Percentiles rank a stretch among this genome's conserved stretches.
Evolutionary conservation across 345 rosid genomes (phyloP).

Genomic region (Cardamine occulta): DNA sequence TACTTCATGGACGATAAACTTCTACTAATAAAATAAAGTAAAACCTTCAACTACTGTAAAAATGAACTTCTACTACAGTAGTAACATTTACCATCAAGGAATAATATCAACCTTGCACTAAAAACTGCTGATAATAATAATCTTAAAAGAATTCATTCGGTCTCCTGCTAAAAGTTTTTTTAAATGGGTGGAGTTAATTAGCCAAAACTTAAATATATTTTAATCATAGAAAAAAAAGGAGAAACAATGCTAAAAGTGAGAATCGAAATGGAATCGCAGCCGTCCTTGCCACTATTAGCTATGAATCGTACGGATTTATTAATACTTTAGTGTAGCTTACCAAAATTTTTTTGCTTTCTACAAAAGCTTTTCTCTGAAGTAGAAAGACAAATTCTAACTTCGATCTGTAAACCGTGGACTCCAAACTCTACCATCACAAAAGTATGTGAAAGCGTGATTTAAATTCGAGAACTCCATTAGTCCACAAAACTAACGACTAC

Average conservation of each 20-base stretch:
- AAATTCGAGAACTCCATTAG: not conserved
- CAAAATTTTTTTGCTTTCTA: not conserved
- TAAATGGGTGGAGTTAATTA: slow-evolving; percentile 6
- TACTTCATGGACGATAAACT: not conserved
- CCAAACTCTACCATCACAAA: not conserved
- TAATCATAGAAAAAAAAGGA: not conserved
- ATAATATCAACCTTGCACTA: slow-evolving; percentile 3
- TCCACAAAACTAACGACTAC: not conserved
- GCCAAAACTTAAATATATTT: not conserved
- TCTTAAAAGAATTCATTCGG: slow-evolving; percentile 1
- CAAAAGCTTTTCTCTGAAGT: not conserved
- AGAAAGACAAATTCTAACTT: not conserved
- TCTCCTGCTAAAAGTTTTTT: not conserved
- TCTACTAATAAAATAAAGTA: not conserved
- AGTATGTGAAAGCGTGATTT: not conserved
- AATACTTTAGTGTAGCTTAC: not conserved
- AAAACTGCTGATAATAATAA: not conserved
- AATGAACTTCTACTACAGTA: not conserved
- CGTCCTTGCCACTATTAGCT: slow-evolving; percentile 35
- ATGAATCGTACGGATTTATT: slow-evolving; percentile 34
- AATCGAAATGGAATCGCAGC: slow-evolving; percentile 42
- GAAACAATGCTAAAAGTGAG: slow-evolving; percentile 27
- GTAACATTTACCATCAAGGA: not conserved
- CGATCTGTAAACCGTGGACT: not conserved
- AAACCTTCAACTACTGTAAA: too few species aligned